These are phyloP conservation scores for Grosmannia serpens DNA, from an alignment of 2,329 filamentous ascomycete genomes.

Conservation along the genomic window DNA sequence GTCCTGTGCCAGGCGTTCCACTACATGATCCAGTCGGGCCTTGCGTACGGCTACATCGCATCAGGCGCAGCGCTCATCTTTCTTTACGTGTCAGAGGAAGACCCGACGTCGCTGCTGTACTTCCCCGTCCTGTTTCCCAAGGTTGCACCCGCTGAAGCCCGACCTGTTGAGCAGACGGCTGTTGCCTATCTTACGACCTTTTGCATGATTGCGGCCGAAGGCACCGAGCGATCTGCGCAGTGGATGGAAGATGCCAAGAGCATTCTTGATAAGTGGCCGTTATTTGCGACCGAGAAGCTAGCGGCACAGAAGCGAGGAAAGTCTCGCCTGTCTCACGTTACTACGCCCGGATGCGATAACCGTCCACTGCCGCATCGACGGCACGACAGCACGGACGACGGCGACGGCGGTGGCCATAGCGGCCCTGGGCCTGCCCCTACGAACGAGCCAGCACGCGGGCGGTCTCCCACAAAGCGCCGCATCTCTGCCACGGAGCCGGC, in stretches of 20 bases:
- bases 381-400: too few relatives aligned
- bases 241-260: neutral
- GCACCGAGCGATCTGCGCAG: too few relatives aligned
- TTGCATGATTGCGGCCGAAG: neutral
- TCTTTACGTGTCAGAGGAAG: neutral
- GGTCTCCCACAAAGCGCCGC: neutral
- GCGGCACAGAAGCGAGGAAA: too few relatives aligned
- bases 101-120: neutral
- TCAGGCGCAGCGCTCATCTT: neutral
- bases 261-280: neutral
- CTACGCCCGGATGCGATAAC: neutral
- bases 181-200: neutral
- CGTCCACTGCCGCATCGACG: neutral
- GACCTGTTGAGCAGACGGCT: neutral
- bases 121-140: neutral
- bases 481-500: neutral
- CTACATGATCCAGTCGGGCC: constrained; percentile 2
- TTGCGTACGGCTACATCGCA: neutral
- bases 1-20: constrained; percentile 1
- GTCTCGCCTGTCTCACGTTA: neutral
- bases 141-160: too few relatives aligned
- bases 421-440: neutral
- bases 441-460: neutral
- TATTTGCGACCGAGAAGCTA: too few relatives aligned
- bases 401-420: neutral